Evolutionary conservation across 177 flowering plant species (phyloP).

Genomic region (Vitis hybrid): DNA sequence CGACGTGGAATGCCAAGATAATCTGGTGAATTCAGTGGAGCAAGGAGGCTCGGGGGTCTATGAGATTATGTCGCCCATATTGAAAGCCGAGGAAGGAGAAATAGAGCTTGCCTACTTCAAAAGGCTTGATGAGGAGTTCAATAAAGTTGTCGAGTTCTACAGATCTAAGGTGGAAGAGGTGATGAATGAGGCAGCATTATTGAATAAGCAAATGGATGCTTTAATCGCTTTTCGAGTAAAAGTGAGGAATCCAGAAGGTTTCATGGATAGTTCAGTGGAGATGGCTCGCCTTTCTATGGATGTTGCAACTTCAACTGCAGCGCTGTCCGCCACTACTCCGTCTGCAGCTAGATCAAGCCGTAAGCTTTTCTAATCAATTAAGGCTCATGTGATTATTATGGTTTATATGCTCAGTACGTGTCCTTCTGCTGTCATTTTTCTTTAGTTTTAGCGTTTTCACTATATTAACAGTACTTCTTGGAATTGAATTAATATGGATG

Average conservation of each 20-base stretch:
- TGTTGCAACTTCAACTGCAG: conserved; percentile 10
- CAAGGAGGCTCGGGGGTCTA: conserved; percentile 8
- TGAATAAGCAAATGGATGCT: conserved; percentile 51
- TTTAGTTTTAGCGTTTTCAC: no score
- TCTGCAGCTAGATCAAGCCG: conserved; percentile 12
- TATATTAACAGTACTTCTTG: no score
- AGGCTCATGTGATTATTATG: no score
- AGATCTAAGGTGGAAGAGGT: conserved; percentile 46
- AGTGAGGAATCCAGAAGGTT: conserved; percentile 13
- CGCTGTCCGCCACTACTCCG: conserved; percentile 13
- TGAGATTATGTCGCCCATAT: conserved; percentile 21
- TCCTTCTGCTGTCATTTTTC: no score
- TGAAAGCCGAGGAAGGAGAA: conserved; percentile 35
- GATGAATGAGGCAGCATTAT: conserved; percentile 32
- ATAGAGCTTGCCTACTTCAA: conserved; percentile 37
- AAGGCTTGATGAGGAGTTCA: conserved; percentile 59
- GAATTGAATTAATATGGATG: no score
- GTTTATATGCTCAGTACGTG: no score
- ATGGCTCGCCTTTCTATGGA: conserved; percentile 12
- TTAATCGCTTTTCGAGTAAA: conserved; percentile 42
- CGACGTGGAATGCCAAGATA: conserved; percentile 15
- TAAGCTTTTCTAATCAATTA: conserved; percentile 1
- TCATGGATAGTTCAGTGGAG: conserved; percentile 4
- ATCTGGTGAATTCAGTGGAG: conserved; percentile 7
- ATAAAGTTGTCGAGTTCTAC: conserved; percentile 46